Percentiles rank a stretch among this genome's conserved stretches.
Conservation (phyloP, 768 basidiomycete species). For the Mycena filopes region DNA sequence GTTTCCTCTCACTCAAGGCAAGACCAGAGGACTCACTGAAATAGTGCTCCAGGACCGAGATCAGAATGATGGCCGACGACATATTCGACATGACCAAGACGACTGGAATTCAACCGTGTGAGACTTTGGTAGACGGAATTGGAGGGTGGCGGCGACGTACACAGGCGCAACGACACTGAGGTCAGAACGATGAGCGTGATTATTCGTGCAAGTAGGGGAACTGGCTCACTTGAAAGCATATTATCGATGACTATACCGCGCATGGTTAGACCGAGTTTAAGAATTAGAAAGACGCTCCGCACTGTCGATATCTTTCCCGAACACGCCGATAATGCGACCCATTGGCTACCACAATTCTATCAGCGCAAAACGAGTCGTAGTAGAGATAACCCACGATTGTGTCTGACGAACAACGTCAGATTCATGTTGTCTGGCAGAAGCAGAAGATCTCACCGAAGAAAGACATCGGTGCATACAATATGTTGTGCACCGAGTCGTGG, state of each 20-base stretch:
- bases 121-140: neutral
- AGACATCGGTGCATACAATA: constrained; percentile 79
- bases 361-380: constrained; percentile 40
- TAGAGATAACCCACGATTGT: constrained; percentile 17
- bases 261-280: neutral
- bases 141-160: constrained; percentile 48
- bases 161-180: constrained; percentile 62
- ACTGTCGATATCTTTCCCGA: constrained; percentile 77
- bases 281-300: constrained; percentile 18
- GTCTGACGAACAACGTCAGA: constrained; percentile 9
- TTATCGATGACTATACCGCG: constrained; percentile 64
- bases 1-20: neutral
- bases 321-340: constrained; percentile 69
- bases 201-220: neutral
- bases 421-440: neutral
- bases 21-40: constrained; percentile 54
- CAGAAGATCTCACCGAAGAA: constrained; percentile 70
- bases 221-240: constrained; percentile 60
- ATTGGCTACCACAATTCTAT: constrained; percentile 57
- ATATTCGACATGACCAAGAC: constrained; percentile 61
- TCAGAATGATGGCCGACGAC: constrained; percentile 62
- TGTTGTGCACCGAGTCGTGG: constrained; percentile 60
- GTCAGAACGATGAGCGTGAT: neutral
- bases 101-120: constrained; percentile 45
- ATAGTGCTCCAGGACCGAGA: constrained; percentile 68